These are phyloP conservation scores for Aspergillus heteromorphus DNA, from an alignment of 495 filamentous ascomycete genomes.

Conservation along the genomic window DNA sequence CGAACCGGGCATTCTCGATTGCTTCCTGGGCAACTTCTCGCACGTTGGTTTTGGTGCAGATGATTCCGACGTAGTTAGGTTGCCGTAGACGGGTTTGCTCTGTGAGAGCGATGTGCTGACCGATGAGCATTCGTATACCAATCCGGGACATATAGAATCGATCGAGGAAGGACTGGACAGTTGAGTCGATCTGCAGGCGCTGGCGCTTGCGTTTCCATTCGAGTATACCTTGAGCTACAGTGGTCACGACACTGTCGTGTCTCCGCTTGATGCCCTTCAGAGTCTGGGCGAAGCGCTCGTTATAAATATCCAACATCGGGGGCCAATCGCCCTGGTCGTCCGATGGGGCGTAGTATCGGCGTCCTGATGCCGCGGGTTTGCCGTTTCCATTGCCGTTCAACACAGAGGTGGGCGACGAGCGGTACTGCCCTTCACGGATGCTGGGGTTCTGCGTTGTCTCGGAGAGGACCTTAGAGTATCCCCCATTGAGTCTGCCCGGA, in stretches of 20 bases:
- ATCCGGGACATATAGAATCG: slow-evolving; percentile 99
- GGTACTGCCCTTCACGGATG: slow-evolving; percentile 80
- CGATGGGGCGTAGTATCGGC: slow-evolving; percentile 86
- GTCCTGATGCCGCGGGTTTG: slow-evolving; percentile 32
- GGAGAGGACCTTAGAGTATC: slow-evolving; percentile 60
- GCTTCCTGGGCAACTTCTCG: slow-evolving; percentile 93
- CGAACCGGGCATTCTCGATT: slow-evolving; percentile 96
- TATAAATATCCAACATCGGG: slow-evolving; percentile 90
- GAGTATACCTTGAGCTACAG: slow-evolving; percentile 87
- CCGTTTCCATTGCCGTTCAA: slow-evolving; percentile 46
- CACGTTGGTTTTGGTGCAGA: slow-evolving; percentile 97
- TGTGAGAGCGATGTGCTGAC: slow-evolving; percentile 94
- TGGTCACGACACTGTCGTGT: slow-evolving; percentile 96
- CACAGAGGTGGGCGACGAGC: slow-evolving; percentile 53
- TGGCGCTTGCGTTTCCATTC: slow-evolving; percentile 97
- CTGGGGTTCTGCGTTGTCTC: slow-evolving; percentile 87
- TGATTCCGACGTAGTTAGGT: slow-evolving; percentile 93
- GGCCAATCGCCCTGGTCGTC: slow-evolving; percentile 90
- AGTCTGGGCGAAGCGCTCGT: slow-evolving; percentile 77
- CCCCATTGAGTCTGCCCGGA: slow-evolving; percentile 59
- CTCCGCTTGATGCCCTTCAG: slow-evolving; percentile 89
- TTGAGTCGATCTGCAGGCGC: slow-evolving; percentile 96
- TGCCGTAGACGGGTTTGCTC: slow-evolving; percentile 84
- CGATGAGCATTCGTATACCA: slow-evolving; percentile 97
- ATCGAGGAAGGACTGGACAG: slow-evolving; percentile 93